These are phyloP conservation scores for Aspergillus viridinutans DNA, from an alignment of 2,329 filamentous ascomycete genomes.

Conservation along the genomic window DNA sequence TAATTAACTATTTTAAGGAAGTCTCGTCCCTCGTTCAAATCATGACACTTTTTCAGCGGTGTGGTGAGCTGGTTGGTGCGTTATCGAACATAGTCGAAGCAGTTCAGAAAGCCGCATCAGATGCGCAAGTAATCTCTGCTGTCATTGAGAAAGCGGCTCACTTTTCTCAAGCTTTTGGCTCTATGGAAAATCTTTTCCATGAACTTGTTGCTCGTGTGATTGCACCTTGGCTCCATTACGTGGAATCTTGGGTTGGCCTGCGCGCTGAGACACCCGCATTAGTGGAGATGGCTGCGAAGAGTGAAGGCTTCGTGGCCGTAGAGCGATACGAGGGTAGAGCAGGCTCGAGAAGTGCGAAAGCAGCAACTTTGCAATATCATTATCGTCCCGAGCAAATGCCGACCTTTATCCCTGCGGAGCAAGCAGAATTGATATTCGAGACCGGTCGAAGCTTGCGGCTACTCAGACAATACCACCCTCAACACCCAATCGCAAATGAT, in stretches of 20 bases:
- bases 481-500: slow-evolving; percentile 62
- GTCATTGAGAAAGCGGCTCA: slow-evolving; percentile 60
- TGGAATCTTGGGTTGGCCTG: slow-evolving; percentile 73
- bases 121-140: slow-evolving; percentile 59
- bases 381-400: slow-evolving; percentile 57
- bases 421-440: slow-evolving; percentile 71
- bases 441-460: slow-evolving; percentile 72
- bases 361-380: slow-evolving; percentile 61
- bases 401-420: slow-evolving; percentile 65
- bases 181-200: slow-evolving; percentile 61
- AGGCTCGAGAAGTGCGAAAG: slow-evolving; percentile 53
- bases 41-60: slow-evolving; percentile 37
- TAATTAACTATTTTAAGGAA: slow-evolving; percentile 22
- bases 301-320: slow-evolving; percentile 59
- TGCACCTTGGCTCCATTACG: slow-evolving; percentile 62
- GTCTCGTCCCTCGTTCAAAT: slow-evolving; percentile 34
- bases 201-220: slow-evolving; percentile 63
- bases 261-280: slow-evolving; percentile 54
- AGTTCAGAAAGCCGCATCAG: slow-evolving; percentile 48
- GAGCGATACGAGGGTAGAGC: slow-evolving; percentile 56
- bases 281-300: slow-evolving; percentile 45
- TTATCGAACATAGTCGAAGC: slow-evolving; percentile 36
- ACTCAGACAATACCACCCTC: slow-evolving; percentile 64
- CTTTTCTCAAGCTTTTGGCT: slow-evolving; percentile 59
- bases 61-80: slow-evolving; percentile 32